These are phyloP conservation scores for Alternaria sp. DNA, from an alignment of 2,329 filamentous ascomycete genomes.

Conservation along the genomic window DNA sequence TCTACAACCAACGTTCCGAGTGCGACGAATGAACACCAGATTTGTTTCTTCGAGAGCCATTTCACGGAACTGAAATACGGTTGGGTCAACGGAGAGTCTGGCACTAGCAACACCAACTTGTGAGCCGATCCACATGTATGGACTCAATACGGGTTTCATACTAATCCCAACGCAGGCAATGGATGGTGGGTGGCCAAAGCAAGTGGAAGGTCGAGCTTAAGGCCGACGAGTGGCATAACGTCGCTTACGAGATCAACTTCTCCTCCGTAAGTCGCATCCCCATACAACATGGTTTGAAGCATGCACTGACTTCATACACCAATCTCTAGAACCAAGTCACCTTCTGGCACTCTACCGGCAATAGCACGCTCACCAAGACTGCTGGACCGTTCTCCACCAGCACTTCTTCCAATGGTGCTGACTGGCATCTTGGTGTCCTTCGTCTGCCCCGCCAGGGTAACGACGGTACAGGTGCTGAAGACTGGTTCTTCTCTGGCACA, in stretches of 20 bases:
- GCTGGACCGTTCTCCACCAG: conserved; percentile 66
- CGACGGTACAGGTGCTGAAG: conserved; percentile 61
- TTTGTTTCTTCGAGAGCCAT: conserved; percentile 70
- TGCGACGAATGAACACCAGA: conserved; percentile 70
- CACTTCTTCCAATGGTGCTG: conserved; percentile 70
- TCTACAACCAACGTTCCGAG: conserved; percentile 65
- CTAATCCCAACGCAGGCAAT: conserved; percentile 50
- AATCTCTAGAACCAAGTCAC: conserved; percentile 59
- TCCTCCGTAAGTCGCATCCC: conserved; percentile 35
- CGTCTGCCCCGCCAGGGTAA: conserved; percentile 66
- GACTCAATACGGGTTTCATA: background rate
- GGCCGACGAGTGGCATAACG: conserved; percentile 74
- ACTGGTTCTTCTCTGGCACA: conserved; percentile 75
- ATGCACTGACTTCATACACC: no score
- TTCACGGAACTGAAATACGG: conserved; percentile 78
- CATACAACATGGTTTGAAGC: no score
- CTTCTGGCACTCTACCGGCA: conserved; percentile 73
- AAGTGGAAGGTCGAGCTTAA: conserved; percentile 69
- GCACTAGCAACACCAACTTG: conserved; percentile 61
- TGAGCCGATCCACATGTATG: background rate
- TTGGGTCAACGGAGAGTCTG: conserved; percentile 59
- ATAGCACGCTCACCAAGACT: conserved; percentile 62
- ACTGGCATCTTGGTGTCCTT: conserved; percentile 76
- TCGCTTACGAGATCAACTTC: conserved; percentile 78
- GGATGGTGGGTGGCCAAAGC: conserved; percentile 66